Conservation (phyloP, 805 yeast species). For the Naumovozyma dairenensis region DNA sequence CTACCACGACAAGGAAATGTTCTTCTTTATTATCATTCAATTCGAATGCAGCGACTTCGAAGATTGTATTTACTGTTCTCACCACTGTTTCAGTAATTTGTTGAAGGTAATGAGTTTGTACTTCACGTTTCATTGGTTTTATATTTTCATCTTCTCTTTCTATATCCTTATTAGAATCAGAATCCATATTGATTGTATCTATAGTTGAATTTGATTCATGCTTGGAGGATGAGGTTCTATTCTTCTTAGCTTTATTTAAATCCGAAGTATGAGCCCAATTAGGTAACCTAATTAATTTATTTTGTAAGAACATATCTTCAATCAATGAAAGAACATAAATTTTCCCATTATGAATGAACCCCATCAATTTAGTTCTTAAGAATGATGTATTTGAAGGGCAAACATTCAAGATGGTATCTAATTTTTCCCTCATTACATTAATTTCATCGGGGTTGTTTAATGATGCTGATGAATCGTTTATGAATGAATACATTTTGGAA, state of each 20-base stretch:
- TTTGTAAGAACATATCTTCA: slow-evolving; percentile 82
- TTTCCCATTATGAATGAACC: slow-evolving; percentile 79
- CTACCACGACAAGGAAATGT: slow-evolving; percentile 71
- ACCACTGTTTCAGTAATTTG: slow-evolving; percentile 82
- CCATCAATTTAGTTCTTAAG: slow-evolving; percentile 81
- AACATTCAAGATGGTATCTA: slow-evolving; percentile 21
- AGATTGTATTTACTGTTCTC: slow-evolving; percentile 66
- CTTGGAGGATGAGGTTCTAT: not conserved
- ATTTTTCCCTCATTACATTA: slow-evolving; percentile 11
- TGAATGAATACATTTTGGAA: slow-evolving; percentile 20
- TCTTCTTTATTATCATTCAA: slow-evolving; percentile 40
- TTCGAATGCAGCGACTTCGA: slow-evolving; percentile 89
- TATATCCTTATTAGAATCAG: not conserved
- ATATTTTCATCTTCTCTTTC: not conserved
- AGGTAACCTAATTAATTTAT: slow-evolving; percentile 25
- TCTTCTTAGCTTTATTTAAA: slow-evolving; percentile 12
- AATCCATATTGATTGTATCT: not conserved
- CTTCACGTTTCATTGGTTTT: slow-evolving; percentile 14
- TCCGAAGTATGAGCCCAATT: slow-evolving; percentile 31
- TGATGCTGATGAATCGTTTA: slow-evolving; percentile 2
- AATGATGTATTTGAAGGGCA: slow-evolving; percentile 34
- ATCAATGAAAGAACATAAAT: slow-evolving; percentile 81
- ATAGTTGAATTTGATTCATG: not conserved
- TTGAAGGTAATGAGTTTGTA: slow-evolving; percentile 59
- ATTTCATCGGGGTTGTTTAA: slow-evolving; percentile 4